Conservation (phyloP, 2,329 filamentous ascomycete genomes). For the Penicillium vulpinum region DNA sequence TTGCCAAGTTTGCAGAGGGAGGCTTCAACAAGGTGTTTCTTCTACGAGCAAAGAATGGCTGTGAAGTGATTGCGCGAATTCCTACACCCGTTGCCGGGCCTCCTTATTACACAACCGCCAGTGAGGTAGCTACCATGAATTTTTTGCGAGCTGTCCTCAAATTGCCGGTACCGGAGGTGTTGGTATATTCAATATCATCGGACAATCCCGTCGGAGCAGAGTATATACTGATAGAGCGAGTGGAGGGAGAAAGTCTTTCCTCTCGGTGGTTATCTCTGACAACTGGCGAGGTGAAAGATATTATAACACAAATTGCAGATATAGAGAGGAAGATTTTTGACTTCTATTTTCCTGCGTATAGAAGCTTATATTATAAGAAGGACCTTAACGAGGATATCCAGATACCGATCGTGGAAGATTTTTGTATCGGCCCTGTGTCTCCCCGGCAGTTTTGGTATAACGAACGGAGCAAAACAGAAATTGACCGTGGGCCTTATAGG, state of each 20-base stretch:
- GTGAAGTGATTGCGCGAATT: slow-evolving; percentile 30
- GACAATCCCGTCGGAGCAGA: slow-evolving; percentile 44
- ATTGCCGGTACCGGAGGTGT: slow-evolving; percentile 41
- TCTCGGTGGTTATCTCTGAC: slow-evolving; percentile 30
- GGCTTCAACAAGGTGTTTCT: slow-evolving; percentile 35
- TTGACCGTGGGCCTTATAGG: slow-evolving; percentile 31
- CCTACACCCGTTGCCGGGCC: slow-evolving; percentile 31
- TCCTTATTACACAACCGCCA: slow-evolving; percentile 28
- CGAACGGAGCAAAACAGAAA: slow-evolving; percentile 23
- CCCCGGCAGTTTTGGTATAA: slow-evolving; percentile 32
- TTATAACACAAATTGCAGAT: slow-evolving; percentile 29
- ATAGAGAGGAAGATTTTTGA: slow-evolving; percentile 29
- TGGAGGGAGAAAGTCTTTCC: slow-evolving; percentile 34
- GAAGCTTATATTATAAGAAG: slow-evolving; percentile 29
- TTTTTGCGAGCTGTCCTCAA: slow-evolving; percentile 30
- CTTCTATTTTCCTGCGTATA: slow-evolving; percentile 30
- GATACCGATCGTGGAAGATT: slow-evolving; percentile 23
- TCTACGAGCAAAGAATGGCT: slow-evolving; percentile 23
- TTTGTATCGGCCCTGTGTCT: slow-evolving; percentile 31
- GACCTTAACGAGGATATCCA: slow-evolving; percentile 19
- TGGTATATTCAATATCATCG: slow-evolving; percentile 35
- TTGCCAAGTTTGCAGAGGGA: slow-evolving; percentile 24
- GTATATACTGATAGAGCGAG: slow-evolving; percentile 48
- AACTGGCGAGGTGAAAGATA: slow-evolving; percentile 24
- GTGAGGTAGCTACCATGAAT: slow-evolving; percentile 29